A percentile compares a stretch with the other conserved stretches of the same genome.
phyloP scores from a whole-genome alignment of 192 early-diverging fungal species.

The Pilobolus umbonatus region DNA sequence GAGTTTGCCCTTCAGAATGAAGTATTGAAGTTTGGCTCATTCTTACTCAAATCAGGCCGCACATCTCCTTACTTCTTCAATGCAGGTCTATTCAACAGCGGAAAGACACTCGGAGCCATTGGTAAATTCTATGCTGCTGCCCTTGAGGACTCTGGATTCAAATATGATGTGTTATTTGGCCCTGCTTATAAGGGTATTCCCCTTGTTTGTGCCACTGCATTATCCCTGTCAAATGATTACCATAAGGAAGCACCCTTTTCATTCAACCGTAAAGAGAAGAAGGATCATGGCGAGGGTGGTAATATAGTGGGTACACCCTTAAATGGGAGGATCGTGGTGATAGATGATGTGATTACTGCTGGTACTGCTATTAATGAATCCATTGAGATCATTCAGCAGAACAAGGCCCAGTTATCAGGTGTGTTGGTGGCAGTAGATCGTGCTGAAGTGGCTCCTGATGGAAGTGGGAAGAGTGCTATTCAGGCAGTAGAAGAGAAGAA shows the following conservation, averaged over 20 bases:
- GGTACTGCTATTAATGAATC: constrained; percentile 97
- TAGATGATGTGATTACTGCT: constrained; percentile 99
- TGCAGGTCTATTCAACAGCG: constrained; percentile 93
- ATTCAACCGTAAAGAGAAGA: constrained; percentile 98
- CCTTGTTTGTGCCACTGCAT: constrained; percentile 75
- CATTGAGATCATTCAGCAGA: constrained; percentile 70
- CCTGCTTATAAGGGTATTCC: constrained; percentile 99
- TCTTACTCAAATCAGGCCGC: constrained; percentile 92
- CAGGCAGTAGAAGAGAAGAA: constrained; percentile 87
- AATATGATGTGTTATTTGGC: constrained; percentile 90
- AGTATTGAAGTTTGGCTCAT: constrained; percentile 89
- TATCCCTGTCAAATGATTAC: constrained; percentile 64
- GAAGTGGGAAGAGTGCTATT: constrained; percentile 77
- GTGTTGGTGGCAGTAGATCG: constrained; percentile 92
- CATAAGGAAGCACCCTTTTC: constrained; percentile 69
- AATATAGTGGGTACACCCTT: constrained; percentile 87
- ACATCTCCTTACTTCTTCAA: constrained; percentile 99
- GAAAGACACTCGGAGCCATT: constrained; percentile 73
- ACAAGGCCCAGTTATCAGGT: constrained; percentile 71
- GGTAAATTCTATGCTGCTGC: constrained; percentile 90
- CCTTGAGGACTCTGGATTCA: constrained; percentile 61
- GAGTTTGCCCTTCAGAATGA: constrained; percentile 80
- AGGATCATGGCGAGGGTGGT: constrained; percentile 99
- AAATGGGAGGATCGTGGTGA: constrained; percentile 71
- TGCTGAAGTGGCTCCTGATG: constrained; percentile 72